Percentiles rank a stretch among this genome's conserved stretches.
Evolutionary conservation across 768 basidiomycete species (phyloP).

Genomic region (Crassisporium funariophilum): DNA sequence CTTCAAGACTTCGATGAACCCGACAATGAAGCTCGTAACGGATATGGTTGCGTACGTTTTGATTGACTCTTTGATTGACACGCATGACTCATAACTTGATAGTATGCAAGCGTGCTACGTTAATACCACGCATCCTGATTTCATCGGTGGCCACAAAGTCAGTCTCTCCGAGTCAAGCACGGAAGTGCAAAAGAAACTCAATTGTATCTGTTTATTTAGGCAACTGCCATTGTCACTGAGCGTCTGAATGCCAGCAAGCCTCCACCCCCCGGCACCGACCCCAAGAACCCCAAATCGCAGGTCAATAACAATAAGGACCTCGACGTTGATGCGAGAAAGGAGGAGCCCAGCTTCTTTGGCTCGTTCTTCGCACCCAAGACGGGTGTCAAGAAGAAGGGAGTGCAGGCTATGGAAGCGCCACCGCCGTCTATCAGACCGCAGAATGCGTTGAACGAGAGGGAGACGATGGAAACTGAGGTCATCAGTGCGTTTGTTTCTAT

Average conservation of each 20-base stretch:
- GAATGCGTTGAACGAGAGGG: slow-evolving; percentile 87
- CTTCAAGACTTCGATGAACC: slow-evolving; percentile 92
- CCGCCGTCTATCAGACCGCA: slow-evolving; percentile 89
- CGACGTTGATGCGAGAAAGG: slow-evolving; percentile 87
- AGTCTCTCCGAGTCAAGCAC: too few species aligned
- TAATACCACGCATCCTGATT: slow-evolving; percentile 99
- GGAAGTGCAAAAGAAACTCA: slow-evolving; percentile 6
- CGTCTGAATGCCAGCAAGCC: slow-evolving; percentile 82
- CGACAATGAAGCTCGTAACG: slow-evolving; percentile 91
- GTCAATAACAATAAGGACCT: slow-evolving; percentile 95
- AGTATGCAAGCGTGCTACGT: slow-evolving; percentile 99
- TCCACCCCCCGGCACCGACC: slow-evolving; percentile 51
- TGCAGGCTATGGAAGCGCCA: slow-evolving; percentile 63
- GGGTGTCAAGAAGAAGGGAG: slow-evolving; percentile 60
- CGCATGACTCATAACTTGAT: slow-evolving; percentile 3
- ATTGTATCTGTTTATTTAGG: slow-evolving; percentile 48
- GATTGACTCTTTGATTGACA: background rate
- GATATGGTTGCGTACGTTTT: slow-evolving; percentile 86
- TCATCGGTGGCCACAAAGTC: slow-evolving; percentile 92
- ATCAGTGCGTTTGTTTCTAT: slow-evolving; percentile 73
- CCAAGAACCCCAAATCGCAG: slow-evolving; percentile 64
- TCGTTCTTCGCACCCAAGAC: slow-evolving; percentile 85
- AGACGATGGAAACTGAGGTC: slow-evolving; percentile 98
- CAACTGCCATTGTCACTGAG: slow-evolving; percentile 86
- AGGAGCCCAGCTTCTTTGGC: slow-evolving; percentile 91